These are phyloP conservation scores for Ustilago xerochloae DNA, from an alignment of 1,284 basidiomycete species.

Conservation along the genomic window DNA sequence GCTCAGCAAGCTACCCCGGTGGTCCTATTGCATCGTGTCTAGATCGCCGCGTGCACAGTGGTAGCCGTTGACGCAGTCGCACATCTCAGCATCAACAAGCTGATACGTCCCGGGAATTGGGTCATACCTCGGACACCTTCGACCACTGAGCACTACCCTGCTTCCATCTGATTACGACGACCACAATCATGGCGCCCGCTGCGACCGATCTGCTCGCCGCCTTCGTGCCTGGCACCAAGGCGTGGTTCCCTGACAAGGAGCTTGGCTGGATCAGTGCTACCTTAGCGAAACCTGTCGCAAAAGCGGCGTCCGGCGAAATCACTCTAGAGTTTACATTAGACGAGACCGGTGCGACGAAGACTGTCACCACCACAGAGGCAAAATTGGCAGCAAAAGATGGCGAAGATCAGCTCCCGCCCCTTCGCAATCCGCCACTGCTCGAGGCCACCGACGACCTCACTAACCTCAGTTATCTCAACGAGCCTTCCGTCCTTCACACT, in stretches of 20 bases:
- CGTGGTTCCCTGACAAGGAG: constrained; percentile 87
- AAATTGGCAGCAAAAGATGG: constrained; percentile 53
- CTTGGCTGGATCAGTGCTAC: constrained; percentile 91
- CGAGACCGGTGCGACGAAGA: constrained; percentile 55
- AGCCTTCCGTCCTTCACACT: constrained; percentile 93
- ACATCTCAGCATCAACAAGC: constrained; percentile 1
- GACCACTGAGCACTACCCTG: no score
- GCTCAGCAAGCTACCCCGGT: constrained; percentile 28
- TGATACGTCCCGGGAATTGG: not conserved
- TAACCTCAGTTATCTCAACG: constrained; percentile 96
- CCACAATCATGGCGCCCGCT: constrained; percentile 45
- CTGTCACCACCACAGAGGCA: constrained; percentile 55
- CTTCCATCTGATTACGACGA: not conserved
- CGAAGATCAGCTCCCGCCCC: constrained; percentile 77
- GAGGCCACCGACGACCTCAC: constrained; percentile 98
- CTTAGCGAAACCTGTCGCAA: constrained; percentile 72
- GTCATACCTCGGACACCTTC: no score
- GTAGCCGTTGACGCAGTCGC: not conserved
- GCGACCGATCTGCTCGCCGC: constrained; percentile 54
- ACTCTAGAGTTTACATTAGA: constrained; percentile 61
- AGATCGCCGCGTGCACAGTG: not conserved
- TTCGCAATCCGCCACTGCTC: constrained; percentile 94
- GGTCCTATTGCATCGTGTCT: constrained; percentile 8
- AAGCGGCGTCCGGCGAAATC: constrained; percentile 50
- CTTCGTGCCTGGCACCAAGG: constrained; percentile 69